Percentiles rank a stretch among this genome's conserved stretches.
phyloP scores from a whole-genome alignment of 768 basidiomycete species.

The Amanita pseudoporphyria region DNA sequence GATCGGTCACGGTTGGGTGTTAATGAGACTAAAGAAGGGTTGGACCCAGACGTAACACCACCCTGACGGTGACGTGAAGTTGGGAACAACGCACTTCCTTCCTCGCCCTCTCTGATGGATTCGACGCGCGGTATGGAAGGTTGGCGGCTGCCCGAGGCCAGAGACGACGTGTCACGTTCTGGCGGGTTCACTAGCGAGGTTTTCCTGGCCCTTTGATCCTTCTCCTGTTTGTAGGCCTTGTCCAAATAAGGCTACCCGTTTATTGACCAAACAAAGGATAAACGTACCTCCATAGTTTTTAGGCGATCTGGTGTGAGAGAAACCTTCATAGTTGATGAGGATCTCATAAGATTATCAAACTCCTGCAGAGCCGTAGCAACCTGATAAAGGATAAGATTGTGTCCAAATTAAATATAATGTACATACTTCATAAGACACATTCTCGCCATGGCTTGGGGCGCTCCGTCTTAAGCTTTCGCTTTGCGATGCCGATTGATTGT shows the following conservation, averaged over 20 bases:
- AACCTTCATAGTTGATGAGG: conserved; percentile 87
- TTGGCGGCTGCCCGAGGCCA: conserved; percentile 23
- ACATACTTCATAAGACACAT: conserved; percentile 20
- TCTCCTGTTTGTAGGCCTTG: conserved; percentile 71
- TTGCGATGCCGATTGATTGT: background rate
- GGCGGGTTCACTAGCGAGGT: conserved; percentile 26
- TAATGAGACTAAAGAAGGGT: conserved; percentile 20
- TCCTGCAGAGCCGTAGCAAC: conserved; percentile 57
- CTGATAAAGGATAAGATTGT: conserved; percentile 21
- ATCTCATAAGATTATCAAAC: conserved; percentile 90
- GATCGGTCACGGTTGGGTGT: conserved; percentile 28
- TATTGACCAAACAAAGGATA: conserved; percentile 25
- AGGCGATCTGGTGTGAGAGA: conserved; percentile 92
- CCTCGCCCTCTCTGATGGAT: conserved; percentile 62
- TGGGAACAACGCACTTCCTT: conserved; percentile 25
- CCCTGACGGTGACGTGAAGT: conserved; percentile 24
- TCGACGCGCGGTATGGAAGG: conserved; percentile 47
- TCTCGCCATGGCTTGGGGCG: conserved; percentile 23
- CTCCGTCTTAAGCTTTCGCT: conserved; percentile 20
- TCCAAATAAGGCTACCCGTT: conserved; percentile 10
- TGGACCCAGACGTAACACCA: too few relatives aligned
- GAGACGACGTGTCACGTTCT: conserved; percentile 24
- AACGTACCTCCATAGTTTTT: conserved; percentile 83
- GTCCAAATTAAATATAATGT: conserved; percentile 6
- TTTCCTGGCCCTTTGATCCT: conserved; percentile 36